Conservation (phyloP, 2,329 filamentous ascomycete species). For the Xylariaceae sp. region DNA sequence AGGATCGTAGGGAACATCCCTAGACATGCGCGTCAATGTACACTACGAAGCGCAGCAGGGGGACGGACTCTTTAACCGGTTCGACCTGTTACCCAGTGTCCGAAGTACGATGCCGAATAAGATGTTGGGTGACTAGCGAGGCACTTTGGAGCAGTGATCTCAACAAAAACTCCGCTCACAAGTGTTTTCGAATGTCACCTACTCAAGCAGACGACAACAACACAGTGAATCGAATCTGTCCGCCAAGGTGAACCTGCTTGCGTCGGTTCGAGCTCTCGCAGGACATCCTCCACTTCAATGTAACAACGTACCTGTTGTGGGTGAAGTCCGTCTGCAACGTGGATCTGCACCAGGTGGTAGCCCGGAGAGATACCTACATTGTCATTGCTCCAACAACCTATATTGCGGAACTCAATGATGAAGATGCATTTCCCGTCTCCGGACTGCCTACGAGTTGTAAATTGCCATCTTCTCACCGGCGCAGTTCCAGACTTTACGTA, state of each 20-base stretch:
- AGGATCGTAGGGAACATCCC: neutral
- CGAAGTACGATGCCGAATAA: neutral
- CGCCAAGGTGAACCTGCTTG: neutral
- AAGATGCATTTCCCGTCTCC: no score
- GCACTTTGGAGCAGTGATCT: neutral
- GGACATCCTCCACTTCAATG: neutral
- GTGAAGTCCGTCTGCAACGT: no score
- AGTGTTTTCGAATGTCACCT: neutral
- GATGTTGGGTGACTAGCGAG: neutral
- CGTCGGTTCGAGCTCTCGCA: neutral
- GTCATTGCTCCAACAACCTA: no score
- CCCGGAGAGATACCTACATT: no score
- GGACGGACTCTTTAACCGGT: neutral
- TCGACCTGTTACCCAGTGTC: neutral
- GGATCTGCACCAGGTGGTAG: no score
- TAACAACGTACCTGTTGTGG: no score
- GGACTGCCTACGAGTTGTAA: no score
- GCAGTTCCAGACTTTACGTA: neutral
- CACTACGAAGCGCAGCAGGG: neutral
- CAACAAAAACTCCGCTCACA: neutral
- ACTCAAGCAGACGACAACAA: neutral
- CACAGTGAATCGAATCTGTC: neutral
- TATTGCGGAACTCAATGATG: no score
- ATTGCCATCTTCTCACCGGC: no score
- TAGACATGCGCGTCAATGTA: neutral